Evolutionary conservation across 768 basidiomycete species (phyloP).

Genomic region (Podaxis sp.): DNA sequence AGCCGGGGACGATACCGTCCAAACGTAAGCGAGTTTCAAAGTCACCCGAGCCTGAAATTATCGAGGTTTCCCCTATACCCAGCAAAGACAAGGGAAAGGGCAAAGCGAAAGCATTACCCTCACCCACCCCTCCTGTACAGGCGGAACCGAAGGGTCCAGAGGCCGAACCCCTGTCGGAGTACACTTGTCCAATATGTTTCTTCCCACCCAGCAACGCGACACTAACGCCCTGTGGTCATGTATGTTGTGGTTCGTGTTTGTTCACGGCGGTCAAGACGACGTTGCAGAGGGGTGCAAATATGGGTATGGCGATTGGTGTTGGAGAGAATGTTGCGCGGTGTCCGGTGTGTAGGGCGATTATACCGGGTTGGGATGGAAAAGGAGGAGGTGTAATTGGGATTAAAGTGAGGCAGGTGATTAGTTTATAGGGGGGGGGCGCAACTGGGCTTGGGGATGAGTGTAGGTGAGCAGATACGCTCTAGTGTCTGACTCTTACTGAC

Average conservation of each 20-base stretch:
- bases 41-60: conserved; percentile 15
- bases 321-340: conserved; percentile 39
- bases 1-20: background rate
- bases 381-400: conserved; percentile 69
- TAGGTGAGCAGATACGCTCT: too few species aligned
- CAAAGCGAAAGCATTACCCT: conserved; percentile 11
- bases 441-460: background rate
- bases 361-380: conserved; percentile 69
- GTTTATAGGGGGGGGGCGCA: conserved; percentile 23
- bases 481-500: too few species aligned
- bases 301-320: conserved; percentile 16
- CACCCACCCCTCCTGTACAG: conserved; percentile 11
- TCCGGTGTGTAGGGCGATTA: conserved; percentile 66
- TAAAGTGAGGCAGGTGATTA: conserved; percentile 44
- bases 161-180: conserved; percentile 49
- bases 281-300: conserved; percentile 42
- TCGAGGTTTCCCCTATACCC: conserved; percentile 12
- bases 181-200: conserved; percentile 81
- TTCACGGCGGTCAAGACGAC: conserved; percentile 70
- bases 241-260: conserved; percentile 74
- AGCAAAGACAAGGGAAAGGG: conserved; percentile 10
- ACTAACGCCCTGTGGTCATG: conserved; percentile 77
- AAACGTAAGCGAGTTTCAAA: conserved; percentile 9
- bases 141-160: conserved; percentile 18
- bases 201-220: conserved; percentile 72